phyloP scores from a whole-genome alignment of 1,284 basidiomycete genomes.

The Cryptococcus deneoformans region DNA sequence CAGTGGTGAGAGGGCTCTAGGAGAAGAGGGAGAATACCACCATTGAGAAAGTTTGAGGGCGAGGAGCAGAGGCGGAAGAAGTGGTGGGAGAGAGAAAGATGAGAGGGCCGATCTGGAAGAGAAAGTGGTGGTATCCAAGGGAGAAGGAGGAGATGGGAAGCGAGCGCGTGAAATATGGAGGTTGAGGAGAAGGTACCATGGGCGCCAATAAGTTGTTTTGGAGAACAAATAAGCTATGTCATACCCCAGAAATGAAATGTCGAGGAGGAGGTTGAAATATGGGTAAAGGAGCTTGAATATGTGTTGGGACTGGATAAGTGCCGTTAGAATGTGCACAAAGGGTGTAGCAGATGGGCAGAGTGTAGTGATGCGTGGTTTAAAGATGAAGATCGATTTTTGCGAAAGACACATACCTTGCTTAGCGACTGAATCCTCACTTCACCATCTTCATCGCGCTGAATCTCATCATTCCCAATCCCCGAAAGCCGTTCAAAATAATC shows the following conservation, averaged over 20 bases:
- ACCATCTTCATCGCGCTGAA: slow-evolving; percentile 57
- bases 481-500: slow-evolving; percentile 89
- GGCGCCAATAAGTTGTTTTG: slow-evolving; percentile 80
- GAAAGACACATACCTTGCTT: slow-evolving; percentile 8
- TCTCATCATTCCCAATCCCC: slow-evolving; percentile 66
- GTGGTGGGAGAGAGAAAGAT: slow-evolving; percentile 28
- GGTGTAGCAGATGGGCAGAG: too few species aligned
- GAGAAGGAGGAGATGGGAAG: background rate
- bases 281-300: slow-evolving; percentile 74
- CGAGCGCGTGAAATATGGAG: slow-evolving; percentile 51
- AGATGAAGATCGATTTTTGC: background rate
- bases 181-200: slow-evolving; percentile 83
- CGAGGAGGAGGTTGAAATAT: slow-evolving; percentile 70
- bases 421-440: slow-evolving; percentile 47
- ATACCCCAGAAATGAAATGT: slow-evolving; percentile 75
- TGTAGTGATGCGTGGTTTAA: background rate
- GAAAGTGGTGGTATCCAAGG: background rate
- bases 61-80: slow-evolving; percentile 88
- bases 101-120: slow-evolving; percentile 2
- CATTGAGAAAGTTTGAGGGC: slow-evolving; percentile 97
- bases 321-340: too few species aligned
- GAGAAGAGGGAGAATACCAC: slow-evolving; percentile 97
- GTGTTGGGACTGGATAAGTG: slow-evolving; percentile 35
- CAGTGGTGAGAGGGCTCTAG: slow-evolving; percentile 68
- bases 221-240: slow-evolving; percentile 92